phyloP scores from a whole-genome alignment of 306 rosid genomes.

The Acmispon strigosus region DNA sequence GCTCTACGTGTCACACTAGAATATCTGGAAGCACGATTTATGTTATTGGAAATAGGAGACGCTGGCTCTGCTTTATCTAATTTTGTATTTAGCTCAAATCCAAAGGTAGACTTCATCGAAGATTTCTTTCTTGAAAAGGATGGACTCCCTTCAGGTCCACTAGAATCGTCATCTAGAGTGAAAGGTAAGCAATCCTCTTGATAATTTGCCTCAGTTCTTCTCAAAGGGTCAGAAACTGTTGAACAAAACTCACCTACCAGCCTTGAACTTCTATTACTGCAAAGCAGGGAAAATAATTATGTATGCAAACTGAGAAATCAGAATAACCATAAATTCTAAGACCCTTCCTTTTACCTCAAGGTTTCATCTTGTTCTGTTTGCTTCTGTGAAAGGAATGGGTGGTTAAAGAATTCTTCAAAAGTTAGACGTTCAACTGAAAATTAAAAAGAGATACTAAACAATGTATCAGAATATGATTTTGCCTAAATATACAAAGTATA shows the following conservation, averaged over 20 bases:
- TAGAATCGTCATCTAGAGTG: constrained; percentile 72
- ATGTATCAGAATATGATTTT: constrained; percentile 10
- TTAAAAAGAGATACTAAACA: constrained; percentile 23
- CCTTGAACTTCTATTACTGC: constrained; percentile 54
- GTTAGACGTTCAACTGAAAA: constrained; percentile 88
- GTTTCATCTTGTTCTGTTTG: constrained; percentile 48
- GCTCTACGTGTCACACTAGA: constrained; percentile 34
- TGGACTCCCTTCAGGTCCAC: constrained; percentile 79
- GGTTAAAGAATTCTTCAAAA: constrained; percentile 90
- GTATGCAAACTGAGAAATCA: constrained; percentile 14
- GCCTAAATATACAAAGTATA: neutral
- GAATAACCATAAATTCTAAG: constrained; percentile 15
- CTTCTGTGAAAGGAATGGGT: constrained; percentile 56
- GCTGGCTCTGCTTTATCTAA: constrained; percentile 43
- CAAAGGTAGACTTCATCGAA: constrained; percentile 70
- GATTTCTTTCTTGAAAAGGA: constrained; percentile 51
- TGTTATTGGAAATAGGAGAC: constrained; percentile 32
- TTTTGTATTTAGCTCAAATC: constrained; percentile 61
- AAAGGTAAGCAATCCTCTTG: constrained; percentile 93
- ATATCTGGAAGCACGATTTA: constrained; percentile 36
- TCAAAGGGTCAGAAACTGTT: constrained; percentile 39
- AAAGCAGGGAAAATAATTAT: constrained; percentile 18
- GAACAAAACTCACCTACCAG: constrained; percentile 42
- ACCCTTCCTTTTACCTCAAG: constrained; percentile 46
- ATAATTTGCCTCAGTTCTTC: constrained; percentile 51